Percentiles rank a stretch among this genome's conserved stretches.
These are phyloP conservation scores for Dactylellina cionopaga DNA, from an alignment of 2,329 filamentous ascomycete genomes.

Conservation along the genomic window DNA sequence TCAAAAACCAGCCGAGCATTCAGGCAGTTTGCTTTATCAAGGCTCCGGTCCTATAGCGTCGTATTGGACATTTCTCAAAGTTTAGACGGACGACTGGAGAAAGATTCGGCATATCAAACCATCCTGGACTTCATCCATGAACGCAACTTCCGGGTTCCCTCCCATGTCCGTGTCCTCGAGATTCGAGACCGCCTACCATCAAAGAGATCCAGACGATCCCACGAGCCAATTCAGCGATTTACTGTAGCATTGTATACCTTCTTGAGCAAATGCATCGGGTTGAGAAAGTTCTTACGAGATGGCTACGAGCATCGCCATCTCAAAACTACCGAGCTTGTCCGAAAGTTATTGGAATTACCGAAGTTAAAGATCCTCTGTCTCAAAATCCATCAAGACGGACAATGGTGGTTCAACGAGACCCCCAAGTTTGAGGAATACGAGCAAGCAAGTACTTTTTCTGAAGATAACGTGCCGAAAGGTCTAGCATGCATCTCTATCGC, in stretches of 20 bases:
- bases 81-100: not conserved
- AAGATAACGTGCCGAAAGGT: not conserved
- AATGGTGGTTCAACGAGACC: conserved; percentile 21
- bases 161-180: conserved; percentile 22
- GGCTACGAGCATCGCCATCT: conserved; percentile 27
- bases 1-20: conserved; percentile 29
- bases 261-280: conserved; percentile 17
- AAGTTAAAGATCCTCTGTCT: conserved; percentile 37
- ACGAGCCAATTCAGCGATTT: not conserved
- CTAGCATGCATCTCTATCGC: conserved; percentile 37
- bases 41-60: conserved; percentile 35
- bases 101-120: not conserved
- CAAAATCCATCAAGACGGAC: conserved; percentile 26
- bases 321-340: conserved; percentile 22
- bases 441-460: not conserved
- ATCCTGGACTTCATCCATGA: conserved; percentile 31
- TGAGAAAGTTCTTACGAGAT: conserved; percentile 38
- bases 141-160: conserved; percentile 2
- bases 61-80: conserved; percentile 20
- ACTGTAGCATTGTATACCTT: conserved; percentile 12
- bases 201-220: not conserved
- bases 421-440: conserved; percentile 43
- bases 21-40: conserved; percentile 8
- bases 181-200: conserved; percentile 17
- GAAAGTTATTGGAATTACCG: conserved; percentile 11